These are phyloP conservation scores for Lablab purpureus DNA, from an alignment of 306 rosid genomes.

Conservation along the genomic window DNA sequence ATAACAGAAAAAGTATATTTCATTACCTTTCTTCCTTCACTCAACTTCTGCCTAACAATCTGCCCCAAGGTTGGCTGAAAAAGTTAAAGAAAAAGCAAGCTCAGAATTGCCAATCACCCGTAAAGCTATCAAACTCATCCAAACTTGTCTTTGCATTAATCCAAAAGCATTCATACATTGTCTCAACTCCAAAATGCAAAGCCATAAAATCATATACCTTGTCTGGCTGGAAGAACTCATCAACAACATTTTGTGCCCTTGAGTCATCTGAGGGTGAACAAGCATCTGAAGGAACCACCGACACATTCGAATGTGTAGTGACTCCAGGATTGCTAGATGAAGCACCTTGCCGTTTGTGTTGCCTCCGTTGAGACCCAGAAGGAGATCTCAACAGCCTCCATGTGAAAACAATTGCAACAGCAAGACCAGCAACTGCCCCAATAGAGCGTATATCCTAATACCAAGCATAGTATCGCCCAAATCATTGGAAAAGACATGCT, in stretches of 20 bases:
- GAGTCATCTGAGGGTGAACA: constrained; percentile 62
- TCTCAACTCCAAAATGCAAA: constrained; percentile 17
- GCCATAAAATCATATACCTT: constrained; percentile 58
- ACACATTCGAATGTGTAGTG: constrained; percentile 55
- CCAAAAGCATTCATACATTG: constrained; percentile 8
- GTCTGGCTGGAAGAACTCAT: constrained; percentile 76
- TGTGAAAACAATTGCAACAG: constrained; percentile 83
- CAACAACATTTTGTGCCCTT: constrained; percentile 76
- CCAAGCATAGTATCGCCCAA: constrained; percentile 36
- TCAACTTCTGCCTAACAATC: constrained; percentile 89
- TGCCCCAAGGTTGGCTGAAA: constrained; percentile 92
- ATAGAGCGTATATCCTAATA: constrained; percentile 79
- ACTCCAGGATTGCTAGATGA: constrained; percentile 67
- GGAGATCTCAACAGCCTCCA: constrained; percentile 93
- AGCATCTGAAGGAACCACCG: constrained; percentile 52
- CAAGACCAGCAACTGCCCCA: constrained; percentile 93
- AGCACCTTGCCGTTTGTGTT: constrained; percentile 75
- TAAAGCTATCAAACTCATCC: constrained; percentile 35
- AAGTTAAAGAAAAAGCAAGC: constrained; percentile 35
- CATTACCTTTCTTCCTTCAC: constrained; percentile 96
- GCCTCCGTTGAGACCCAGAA: constrained; percentile 68
- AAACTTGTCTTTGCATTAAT: background rate
- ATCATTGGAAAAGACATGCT: constrained; percentile 19
- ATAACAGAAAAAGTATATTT: constrained; percentile 14
- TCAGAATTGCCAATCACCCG: constrained; percentile 38